A percentile compares a stretch with the other conserved stretches of the same genome.
These are phyloP conservation scores for Paecilomyces variotii DNA, from an alignment of 2,329 filamentous ascomycete species.

Conservation along the genomic window DNA sequence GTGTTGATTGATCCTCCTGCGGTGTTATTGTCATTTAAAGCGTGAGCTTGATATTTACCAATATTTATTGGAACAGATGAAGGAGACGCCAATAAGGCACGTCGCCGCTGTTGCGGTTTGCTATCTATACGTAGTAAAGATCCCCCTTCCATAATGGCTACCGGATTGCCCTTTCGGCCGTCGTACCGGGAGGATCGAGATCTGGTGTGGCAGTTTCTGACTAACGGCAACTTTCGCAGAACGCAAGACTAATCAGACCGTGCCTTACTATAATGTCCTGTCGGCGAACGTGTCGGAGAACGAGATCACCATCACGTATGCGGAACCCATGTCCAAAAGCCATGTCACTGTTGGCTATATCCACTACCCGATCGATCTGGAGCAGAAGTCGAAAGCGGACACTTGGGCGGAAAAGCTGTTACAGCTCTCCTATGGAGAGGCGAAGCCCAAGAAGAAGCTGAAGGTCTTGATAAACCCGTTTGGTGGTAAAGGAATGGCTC, in stretches of 20 bases:
- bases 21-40: not conserved
- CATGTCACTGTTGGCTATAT: constrained; percentile 54
- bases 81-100: constrained; percentile 41
- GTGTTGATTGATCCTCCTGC: not conserved
- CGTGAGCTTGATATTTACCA: not conserved
- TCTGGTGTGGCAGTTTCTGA: constrained; percentile 2
- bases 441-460: constrained; percentile 64
- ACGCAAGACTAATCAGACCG: constrained; percentile 46
- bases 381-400: constrained; percentile 42
- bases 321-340: constrained; percentile 51
- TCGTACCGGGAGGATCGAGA: not conserved
- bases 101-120: constrained; percentile 48
- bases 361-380: constrained; percentile 52
- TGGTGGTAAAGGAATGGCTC: constrained; percentile 71
- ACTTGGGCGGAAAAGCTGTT: constrained; percentile 60
- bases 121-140: constrained; percentile 43
- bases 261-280: constrained; percentile 76
- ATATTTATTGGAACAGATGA: constrained; percentile 39
- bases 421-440: constrained; percentile 59
- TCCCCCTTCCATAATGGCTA: not conserved
- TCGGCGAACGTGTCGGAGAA: constrained; percentile 62
- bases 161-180: not conserved
- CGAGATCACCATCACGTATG: constrained; percentile 65
- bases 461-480: constrained; percentile 89
- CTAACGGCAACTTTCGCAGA: constrained; percentile 19